Percentiles rank a stretch among this genome's conserved stretches.
These are phyloP conservation scores for Corylus heterophylla DNA, from an alignment of 306 rosid species.

Conservation along the genomic window DNA sequence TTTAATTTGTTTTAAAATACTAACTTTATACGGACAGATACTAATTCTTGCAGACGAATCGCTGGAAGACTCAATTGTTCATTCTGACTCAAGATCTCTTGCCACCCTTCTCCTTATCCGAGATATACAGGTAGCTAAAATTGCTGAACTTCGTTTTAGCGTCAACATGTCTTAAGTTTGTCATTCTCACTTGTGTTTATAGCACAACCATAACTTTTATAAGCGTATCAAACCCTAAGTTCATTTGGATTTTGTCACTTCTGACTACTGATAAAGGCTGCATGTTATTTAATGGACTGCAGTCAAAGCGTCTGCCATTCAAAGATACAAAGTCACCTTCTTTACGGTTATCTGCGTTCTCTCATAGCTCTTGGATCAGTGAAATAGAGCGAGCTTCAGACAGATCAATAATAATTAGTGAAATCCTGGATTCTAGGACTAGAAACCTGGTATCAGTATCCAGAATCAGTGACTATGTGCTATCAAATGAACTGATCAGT, in stretches of 20 bases:
- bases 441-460: conserved; percentile 98
- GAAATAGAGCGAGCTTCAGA: conserved; percentile 98
- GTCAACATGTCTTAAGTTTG: not conserved
- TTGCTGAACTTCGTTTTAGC: conserved; percentile 20
- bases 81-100: conserved; percentile 92
- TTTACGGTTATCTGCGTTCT: conserved; percentile 73
- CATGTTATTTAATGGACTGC: conserved; percentile 27
- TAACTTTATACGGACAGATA: conserved; percentile 80
- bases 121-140: conserved; percentile 79
- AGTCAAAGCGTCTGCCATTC: conserved; percentile 91
- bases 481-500: conserved; percentile 93
- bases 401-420: conserved; percentile 91
- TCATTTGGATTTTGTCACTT: not conserved
- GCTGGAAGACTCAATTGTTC: conserved; percentile 93
- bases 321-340: conserved; percentile 66
- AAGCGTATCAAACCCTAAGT: no score
- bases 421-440: conserved; percentile 94
- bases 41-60: conserved; percentile 98
- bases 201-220: not conserved
- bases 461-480: conserved; percentile 92
- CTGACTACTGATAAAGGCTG: conserved; percentile 19
- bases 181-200: not conserved
- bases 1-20: conserved; percentile 56
- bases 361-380: conserved; percentile 93
- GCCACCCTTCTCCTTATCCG: conserved; percentile 98